Base-by-base conservation (phyloP, 352 stramenopile genomes). In the Phytophthora hybrid region DNA sequence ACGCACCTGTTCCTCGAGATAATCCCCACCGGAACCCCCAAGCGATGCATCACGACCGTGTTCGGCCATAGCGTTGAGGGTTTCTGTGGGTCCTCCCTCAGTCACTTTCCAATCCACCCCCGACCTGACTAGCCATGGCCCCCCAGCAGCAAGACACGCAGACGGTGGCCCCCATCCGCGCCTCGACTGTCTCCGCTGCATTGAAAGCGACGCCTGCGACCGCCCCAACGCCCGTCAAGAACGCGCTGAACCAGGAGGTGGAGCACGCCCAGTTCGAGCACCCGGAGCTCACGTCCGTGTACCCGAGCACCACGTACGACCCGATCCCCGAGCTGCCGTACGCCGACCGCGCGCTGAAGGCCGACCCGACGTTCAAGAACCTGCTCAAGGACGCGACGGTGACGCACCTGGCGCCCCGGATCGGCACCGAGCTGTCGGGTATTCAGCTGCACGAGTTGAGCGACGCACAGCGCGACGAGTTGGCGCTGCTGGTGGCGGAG, bases 191-290 rank as follows among this genome's bases (percentile, higher is more conserved):
- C n/a, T 10, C n/a, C 47, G 14, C 19, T 23, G 19, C 47, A 18
- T 14, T 7, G 3, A 54, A 54, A 23, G 2, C 18, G 19, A 7
- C 47, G 19, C 10, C 47, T 29, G 2, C 7, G n/a, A 13, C 47
- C 47, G 47, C 47, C 5, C 19, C 47, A 8, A 54, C 13, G n/a
- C n/a, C n/a, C n/a, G n/a, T n/a, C n/a, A n/a, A n/a, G n/a, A n/a
- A n/a, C n/a, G n/a, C n/a, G n/a, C 51, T 57, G 7, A 57, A 57
- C 51, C 51, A 57, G 51, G 51, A 57, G 51, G 51, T 57, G 21
- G 51, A 57, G 51, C 51, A 57, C 51, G 21, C 51, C 21, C 16
- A 19, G 23, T 57, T 57, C 51, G 51, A 57, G 51, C 51, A 57
- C 23, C 51, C 23, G 51, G 51, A 57, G 51, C 51, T 57, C 13